Evolutionary conservation across 257 asterid genomes (phyloP), one percentile per base, ranked within the genome.

Genomic region (Haberlea rhodopensis): DNA sequence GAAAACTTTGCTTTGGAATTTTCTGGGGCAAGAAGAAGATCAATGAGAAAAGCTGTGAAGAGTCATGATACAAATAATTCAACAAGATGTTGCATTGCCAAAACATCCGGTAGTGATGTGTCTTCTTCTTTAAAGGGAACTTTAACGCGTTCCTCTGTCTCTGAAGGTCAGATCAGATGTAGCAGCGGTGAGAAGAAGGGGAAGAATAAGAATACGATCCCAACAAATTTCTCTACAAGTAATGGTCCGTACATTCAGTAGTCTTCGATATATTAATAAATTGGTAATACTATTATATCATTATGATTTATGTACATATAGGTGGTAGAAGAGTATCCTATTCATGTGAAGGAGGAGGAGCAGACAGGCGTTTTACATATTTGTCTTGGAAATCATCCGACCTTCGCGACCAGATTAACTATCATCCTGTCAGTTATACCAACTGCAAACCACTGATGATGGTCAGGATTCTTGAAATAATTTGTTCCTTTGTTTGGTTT

Each of bases 21-120:
- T 65, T 69, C 85, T n/a, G 87, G 87, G 55, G 70, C 87, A 1
- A 85, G 89, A 67, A 79, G 95, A 60, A 83, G 97, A 72, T 85
- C 96, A 0, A 77, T 81, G 72, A 85, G 89, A 58, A 87, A 74
- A 63, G 73, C 87, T 40, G 55, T 73, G 51, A 70, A 65, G n/a
- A 37, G 6, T 11, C 46, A 37, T 10, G 80, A 84, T 34, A 21
- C 65, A 66, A 81, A 74, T 71, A 81, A 66, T 45, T 52, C 71
- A 27, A 76, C 71, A 27, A 76, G 69, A 71, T 48, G 57, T 20
- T 23, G 54, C 18, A 23, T 68, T 65, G 52, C 45, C 56, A 29
- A 16, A 43, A 51, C 65, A 32, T 48, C 69, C 16, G 45, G 28
- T 20, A 40, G 18, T 20, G 53, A 22, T 18, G 53, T 23, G 21